Conservation (phyloP, 139 green algal species). For the Micromonas commoda region DNA sequence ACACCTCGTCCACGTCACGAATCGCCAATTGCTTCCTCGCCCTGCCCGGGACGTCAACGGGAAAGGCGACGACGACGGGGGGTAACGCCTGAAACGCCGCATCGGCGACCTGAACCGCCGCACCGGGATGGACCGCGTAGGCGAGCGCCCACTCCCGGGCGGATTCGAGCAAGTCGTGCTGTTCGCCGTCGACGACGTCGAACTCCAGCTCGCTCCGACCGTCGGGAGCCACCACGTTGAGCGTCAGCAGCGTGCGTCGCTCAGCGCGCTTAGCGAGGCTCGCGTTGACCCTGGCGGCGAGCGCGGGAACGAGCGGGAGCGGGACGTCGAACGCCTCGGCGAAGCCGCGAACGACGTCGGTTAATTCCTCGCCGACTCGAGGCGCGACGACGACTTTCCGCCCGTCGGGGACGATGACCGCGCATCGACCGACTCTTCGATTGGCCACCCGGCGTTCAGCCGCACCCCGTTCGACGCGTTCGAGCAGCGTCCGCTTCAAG, state of each 20-base stretch:
- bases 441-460: no score
- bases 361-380: no score
- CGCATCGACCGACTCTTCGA: no score
- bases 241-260: not conserved
- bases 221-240: not conserved
- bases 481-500: no score
- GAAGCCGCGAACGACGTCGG: no score
- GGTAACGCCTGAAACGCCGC: not conserved
- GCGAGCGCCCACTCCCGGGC: not conserved
- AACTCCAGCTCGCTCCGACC: not conserved
- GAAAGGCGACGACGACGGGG: not conserved
- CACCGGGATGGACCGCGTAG: not conserved
- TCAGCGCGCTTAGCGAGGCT: not conserved
- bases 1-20: not conserved
- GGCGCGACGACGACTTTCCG: no score
- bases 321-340: no score
- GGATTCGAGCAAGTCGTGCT: not conserved
- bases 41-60: not conserved
- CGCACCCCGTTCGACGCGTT: no score
- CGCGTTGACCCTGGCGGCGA: not conserved
- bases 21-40: not conserved
- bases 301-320: not conserved
- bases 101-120: not conserved
- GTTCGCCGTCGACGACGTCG: not conserved
- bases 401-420: no score